A percentile compares a stretch with the other conserved stretches of the same genome.
Evolutionary conservation across 2,329 filamentous ascomycete species (phyloP).

Genomic region (Phoma sp.): DNA sequence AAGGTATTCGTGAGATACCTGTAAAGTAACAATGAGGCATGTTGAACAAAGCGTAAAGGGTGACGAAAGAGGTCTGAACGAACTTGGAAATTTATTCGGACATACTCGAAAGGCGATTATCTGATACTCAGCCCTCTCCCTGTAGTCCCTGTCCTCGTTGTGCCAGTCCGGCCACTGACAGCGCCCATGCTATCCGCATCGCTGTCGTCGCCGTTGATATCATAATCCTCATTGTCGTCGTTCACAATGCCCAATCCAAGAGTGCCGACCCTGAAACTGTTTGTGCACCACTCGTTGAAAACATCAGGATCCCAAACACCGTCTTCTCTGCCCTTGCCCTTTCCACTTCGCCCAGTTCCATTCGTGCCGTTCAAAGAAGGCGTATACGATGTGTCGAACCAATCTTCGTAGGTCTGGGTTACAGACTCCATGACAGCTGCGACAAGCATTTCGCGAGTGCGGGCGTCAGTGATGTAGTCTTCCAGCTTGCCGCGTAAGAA

Average conservation of each 20-base stretch:
- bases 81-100: too few relatives aligned
- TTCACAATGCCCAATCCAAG: conserved; percentile 43
- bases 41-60: background rate
- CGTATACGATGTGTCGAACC: conserved; percentile 63
- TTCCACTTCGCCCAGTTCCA: conserved; percentile 24
- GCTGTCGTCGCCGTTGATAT: conserved; percentile 40
- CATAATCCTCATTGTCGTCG: conserved; percentile 27
- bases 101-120: background rate
- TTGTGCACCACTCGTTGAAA: conserved; percentile 68
- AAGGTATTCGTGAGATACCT: background rate
- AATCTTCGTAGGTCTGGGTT: conserved; percentile 68
- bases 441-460: conserved; percentile 71
- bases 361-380: conserved; percentile 30
- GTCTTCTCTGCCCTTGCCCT: conserved; percentile 66
- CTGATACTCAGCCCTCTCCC: conserved; percentile 12
- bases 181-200: conserved; percentile 35
- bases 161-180: conserved; percentile 35
- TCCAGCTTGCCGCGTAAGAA: conserved; percentile 64
- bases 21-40: background rate
- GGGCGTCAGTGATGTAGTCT: conserved; percentile 69
- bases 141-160: conserved; percentile 36
- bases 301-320: conserved; percentile 71
- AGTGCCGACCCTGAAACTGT: conserved; percentile 64
- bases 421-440: conserved; percentile 71
- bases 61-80: background rate